Conservation (phyloP, 1,139 yeast species). For the Debaryomyces psychrophilus region DNA sequence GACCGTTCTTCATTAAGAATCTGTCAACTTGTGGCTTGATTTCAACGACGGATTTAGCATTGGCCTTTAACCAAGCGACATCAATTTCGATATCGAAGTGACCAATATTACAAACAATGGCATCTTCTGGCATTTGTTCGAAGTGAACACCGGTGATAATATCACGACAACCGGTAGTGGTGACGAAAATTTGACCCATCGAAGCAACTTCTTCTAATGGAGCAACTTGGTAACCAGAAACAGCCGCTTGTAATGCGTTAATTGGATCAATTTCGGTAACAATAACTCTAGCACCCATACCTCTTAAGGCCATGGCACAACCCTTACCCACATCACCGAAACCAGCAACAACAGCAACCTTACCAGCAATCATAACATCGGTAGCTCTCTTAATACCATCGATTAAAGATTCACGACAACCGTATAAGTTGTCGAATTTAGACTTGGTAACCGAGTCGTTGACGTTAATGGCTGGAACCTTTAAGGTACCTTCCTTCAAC, state of each 20-base stretch:
- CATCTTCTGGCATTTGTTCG: constrained; percentile 95
- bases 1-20: constrained; percentile 86
- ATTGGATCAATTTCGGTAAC: constrained; percentile 98
- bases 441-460: constrained; percentile 99
- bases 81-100: constrained; percentile 99
- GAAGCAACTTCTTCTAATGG: constrained; percentile 95
- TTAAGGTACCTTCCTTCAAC: constrained; percentile 85
- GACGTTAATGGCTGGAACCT: constrained; percentile 99
- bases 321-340: constrained; percentile 99
- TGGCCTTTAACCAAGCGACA: constrained; percentile 95
- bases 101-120: constrained; percentile 99
- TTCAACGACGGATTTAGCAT: constrained; percentile 89
- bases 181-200: constrained; percentile 95
- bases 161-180: constrained; percentile 99
- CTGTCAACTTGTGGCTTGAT: constrained; percentile 99
- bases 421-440: constrained; percentile 99
- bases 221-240: constrained; percentile 97
- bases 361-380: constrained; percentile 99
- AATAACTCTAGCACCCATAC: constrained; percentile 99
- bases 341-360: constrained; percentile 99
- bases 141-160: constrained; percentile 91
- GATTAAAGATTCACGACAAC: constrained; percentile 98
- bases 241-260: constrained; percentile 99
- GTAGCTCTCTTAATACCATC: constrained; percentile 99
- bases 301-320: constrained; percentile 98